These are phyloP conservation scores for Ceratobasidium sp. DNA, from an alignment of 1,284 basidiomycete species.

Conservation along the genomic window DNA sequence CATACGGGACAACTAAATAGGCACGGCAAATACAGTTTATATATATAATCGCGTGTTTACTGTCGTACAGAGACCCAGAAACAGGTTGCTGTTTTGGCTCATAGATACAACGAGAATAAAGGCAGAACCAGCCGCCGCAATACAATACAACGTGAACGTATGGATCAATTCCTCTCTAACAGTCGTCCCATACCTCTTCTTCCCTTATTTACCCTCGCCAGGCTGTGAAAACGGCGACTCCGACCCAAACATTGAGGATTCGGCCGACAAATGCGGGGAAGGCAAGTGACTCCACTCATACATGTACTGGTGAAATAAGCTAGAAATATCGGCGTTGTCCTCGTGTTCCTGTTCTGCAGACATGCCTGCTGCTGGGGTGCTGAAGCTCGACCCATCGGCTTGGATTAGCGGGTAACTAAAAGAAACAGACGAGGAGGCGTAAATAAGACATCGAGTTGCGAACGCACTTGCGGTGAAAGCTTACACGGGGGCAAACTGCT, in stretches of 20 bases:
- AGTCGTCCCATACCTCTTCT: too few relatives aligned
- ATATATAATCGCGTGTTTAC: too few relatives aligned
- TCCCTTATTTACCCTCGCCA: background rate
- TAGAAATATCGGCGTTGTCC: constrained; percentile 2
- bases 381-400: background rate
- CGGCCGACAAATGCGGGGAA: too few relatives aligned
- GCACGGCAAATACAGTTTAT: too few relatives aligned
- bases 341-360: background rate
- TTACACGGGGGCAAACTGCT: background rate
- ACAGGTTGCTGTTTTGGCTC: too few relatives aligned
- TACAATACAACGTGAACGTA: background rate
- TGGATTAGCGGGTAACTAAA: background rate
- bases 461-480: background rate
- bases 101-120: too few relatives aligned
- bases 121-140: too few relatives aligned
- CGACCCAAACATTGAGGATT: background rate
- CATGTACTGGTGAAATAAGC: constrained; percentile 17
- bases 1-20: too few relatives aligned
- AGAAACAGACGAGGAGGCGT: too few relatives aligned
- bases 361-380: background rate
- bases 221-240: background rate
- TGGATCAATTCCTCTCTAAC: too few relatives aligned
- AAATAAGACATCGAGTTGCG: background rate
- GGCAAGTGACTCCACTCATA: constrained; percentile 21
- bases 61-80: too few relatives aligned